Evolutionary conservation across 192 early-diverging fungal genomes (phyloP).

Genomic region (Mortierella hygrophila): DNA sequence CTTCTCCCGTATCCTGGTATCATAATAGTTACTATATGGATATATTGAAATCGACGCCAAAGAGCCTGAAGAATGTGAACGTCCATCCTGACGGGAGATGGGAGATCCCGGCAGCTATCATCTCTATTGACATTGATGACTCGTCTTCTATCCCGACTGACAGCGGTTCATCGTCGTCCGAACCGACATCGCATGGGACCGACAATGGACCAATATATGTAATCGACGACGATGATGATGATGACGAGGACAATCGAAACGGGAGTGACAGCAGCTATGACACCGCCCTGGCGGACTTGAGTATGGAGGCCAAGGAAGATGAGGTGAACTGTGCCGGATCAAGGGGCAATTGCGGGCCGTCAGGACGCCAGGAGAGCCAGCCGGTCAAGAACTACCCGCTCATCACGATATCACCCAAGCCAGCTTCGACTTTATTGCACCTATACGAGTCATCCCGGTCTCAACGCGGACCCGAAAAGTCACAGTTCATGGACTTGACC

Average conservation of each 20-base stretch:
- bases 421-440: neutral
- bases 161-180: neutral
- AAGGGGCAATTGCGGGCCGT: neutral
- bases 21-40: constrained; percentile 56
- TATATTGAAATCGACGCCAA: constrained; percentile 49
- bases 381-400: constrained; percentile 19
- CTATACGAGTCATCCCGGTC: neutral
- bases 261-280: neutral
- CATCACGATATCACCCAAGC: neutral
- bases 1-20: neutral
- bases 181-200: neutral
- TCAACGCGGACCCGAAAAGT: neutral
- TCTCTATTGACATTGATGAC: neutral
- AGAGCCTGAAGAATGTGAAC: constrained; percentile 56
- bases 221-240: constrained; percentile 42
- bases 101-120: constrained; percentile 20
- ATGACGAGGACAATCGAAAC: neutral
- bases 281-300: neutral
- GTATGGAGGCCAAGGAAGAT: neutral
- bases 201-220: constrained; percentile 26
- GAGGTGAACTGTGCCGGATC: neutral
- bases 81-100: constrained; percentile 61
- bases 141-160: neutral
- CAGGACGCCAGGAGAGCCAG: neutral
- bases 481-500: neutral